Conservation (phyloP, 2,329 filamentous ascomycete genomes). For the Pseudofabraea citricarpa region DNA sequence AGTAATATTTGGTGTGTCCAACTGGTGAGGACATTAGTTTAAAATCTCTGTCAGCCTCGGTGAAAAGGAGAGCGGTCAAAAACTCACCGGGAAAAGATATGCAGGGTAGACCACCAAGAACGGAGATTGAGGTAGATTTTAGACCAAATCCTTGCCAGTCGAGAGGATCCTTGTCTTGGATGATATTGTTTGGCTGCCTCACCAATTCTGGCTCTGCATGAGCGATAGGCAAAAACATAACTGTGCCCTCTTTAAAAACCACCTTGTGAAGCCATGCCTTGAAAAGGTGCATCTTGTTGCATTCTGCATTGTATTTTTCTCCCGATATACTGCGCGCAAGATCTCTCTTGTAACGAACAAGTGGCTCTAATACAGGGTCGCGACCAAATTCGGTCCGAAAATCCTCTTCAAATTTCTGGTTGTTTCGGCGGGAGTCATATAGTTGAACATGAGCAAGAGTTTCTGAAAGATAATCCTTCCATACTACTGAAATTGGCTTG, state of each 20-base stretch:
- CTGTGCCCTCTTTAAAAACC: slow-evolving; percentile 9
- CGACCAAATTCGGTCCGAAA: slow-evolving; percentile 6
- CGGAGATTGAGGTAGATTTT: slow-evolving; percentile 11
- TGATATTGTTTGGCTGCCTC: too few species aligned
- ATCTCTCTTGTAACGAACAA: slow-evolving; percentile 11
- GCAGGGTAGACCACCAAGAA: slow-evolving; percentile 13
- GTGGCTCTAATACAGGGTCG: slow-evolving; percentile 7
- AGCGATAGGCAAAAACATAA: slow-evolving; percentile 12
- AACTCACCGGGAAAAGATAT: slow-evolving; percentile 15
- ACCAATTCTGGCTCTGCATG: background rate
- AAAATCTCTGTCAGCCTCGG: background rate
- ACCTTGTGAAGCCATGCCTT: background rate
- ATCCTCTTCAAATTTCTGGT: slow-evolving; percentile 4
- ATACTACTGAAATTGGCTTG: too few species aligned
- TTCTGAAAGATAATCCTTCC: slow-evolving; percentile 5
- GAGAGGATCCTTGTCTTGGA: too few species aligned
- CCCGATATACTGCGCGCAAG: background rate
- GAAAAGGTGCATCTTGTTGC: background rate
- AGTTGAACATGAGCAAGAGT: slow-evolving; percentile 14
- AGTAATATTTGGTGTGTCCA: slow-evolving; percentile 11
- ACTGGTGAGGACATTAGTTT: slow-evolving; percentile 8
- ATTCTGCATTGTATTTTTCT: background rate
- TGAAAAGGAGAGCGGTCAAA: too few species aligned
- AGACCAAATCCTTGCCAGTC: slow-evolving; percentile 19
- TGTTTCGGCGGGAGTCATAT: slow-evolving; percentile 12